Evolutionary conservation across 805 yeast species (phyloP).

Genomic region (Jamesozyma lodderae): DNA sequence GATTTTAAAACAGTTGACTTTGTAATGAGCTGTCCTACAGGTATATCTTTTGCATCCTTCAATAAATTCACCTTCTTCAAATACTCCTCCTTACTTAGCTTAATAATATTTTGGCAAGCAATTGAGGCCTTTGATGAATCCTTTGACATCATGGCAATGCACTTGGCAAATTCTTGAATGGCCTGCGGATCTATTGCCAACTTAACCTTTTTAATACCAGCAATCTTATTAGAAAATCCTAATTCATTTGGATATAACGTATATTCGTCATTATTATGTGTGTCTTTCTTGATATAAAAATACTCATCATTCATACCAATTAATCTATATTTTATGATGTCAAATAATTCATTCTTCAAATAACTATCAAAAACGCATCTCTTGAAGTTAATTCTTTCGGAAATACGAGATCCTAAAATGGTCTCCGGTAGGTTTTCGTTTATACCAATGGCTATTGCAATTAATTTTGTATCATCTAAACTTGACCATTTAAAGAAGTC

Average conservation of each 20-base stretch:
- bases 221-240: too few species aligned
- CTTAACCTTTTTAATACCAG: background rate
- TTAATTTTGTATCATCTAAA: background rate
- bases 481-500: conserved; percentile 1
- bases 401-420: background rate
- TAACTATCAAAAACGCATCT: background rate
- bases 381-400: background rate
- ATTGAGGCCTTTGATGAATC: background rate
- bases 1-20: background rate
- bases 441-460: background rate
- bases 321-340: background rate
- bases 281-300: background rate
- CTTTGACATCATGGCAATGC: background rate
- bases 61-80: background rate
- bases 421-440: background rate
- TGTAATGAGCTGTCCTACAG: background rate
- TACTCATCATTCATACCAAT: background rate
- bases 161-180: background rate
- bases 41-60: background rate
- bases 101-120: background rate
- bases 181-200: background rate
- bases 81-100: background rate
- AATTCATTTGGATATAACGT: background rate
- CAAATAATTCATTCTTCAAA: background rate
- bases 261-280: background rate